Base-by-base conservation (phyloP, 2,329 filamentous ascomycete species). In the Shiraia bambusicola region DNA sequence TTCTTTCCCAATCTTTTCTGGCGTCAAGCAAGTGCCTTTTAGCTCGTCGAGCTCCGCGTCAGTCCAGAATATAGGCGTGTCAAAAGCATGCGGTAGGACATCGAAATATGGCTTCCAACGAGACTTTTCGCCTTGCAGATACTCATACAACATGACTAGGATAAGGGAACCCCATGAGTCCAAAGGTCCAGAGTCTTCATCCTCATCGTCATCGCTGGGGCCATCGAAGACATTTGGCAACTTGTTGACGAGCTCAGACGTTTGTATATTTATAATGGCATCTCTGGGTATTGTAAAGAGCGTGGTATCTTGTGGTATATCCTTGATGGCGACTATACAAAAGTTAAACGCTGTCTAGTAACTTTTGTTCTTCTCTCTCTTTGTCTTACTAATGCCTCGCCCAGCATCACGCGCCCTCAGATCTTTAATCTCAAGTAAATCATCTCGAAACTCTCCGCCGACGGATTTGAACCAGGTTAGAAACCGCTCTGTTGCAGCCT, bases 11-110 rank as follows among this genome's bases (percentile, higher is more conserved):
- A 59, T 50, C 31, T 59, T 59, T 2, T 56, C 53, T 2, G 38
- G 11, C 2, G 56, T 56, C 7, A 59, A 26, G 14, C 49, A 50
- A 4, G 56, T 57, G 1, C 48, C 54, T 6, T 56, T 28, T 1
- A 59, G 41, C 29, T 59, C 56, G n/a, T 50, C 47, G 6, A 57
- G 27, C 27, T 59, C 56, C 2, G 40, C 16, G 1, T 51, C 45
- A 1, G 48, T 34, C 56, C 56, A 59, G 33, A 57, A 57, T 16
- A 59, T 50, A 1, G 56, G 56, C 9, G 56, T 59, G n/a, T 57
- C 48, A 13, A 59, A 59, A 7, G 24, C 43, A 2, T 38, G 42
- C 5, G 56, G 56, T 4, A 59, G 30, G 1, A 59, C 40, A 16
- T 57, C 52, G 3, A 59, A 25, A 25, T 59, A 59, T 4, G 56